Percentiles rank a stretch among this genome's conserved stretches.
Evolutionary conservation across 768 basidiomycete genomes (phyloP).

Genomic region (Mycena polygramma): DNA sequence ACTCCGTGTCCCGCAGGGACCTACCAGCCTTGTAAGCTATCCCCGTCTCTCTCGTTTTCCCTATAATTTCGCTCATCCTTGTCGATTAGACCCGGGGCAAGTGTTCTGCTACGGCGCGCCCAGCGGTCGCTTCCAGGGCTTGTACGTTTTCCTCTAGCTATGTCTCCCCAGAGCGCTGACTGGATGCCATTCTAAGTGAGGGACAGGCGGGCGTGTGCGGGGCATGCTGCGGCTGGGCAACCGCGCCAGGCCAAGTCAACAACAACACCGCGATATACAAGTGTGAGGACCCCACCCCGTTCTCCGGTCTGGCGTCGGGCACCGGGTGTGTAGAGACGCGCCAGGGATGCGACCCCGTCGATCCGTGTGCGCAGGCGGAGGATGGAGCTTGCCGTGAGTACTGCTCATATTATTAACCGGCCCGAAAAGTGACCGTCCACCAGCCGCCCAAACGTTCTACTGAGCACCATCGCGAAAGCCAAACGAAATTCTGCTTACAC

Average conservation of each 20-base stretch:
- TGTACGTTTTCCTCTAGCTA: too few relatives aligned
- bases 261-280: background rate
- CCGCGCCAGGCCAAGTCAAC: background rate
- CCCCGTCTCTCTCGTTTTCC: too few relatives aligned
- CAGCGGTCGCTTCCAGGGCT: slow-evolving; percentile 7
- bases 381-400: slow-evolving; percentile 6
- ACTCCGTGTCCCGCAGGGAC: background rate
- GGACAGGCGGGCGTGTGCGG: slow-evolving; percentile 1
- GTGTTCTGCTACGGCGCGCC: slow-evolving; percentile 15
- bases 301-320: background rate
- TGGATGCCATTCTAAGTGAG: background rate
- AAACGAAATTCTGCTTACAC: too few relatives aligned
- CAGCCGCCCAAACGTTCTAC: background rate
- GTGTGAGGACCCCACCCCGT: background rate
- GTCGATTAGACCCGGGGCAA: background rate
- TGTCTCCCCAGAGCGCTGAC: too few relatives aligned
- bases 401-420: too few relatives aligned
- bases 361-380: background rate
- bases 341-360: slow-evolving; percentile 1
- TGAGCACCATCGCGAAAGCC: too few relatives aligned
- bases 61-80: background rate
- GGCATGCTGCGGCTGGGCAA: slow-evolving; percentile 16
- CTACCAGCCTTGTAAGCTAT: slow-evolving; percentile 12
- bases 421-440: too few relatives aligned
- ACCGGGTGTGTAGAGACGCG: background rate